Evolutionary conservation across 2,329 filamentous ascomycete species (phyloP).

Genomic region (Colletotrichum scovillei): DNA sequence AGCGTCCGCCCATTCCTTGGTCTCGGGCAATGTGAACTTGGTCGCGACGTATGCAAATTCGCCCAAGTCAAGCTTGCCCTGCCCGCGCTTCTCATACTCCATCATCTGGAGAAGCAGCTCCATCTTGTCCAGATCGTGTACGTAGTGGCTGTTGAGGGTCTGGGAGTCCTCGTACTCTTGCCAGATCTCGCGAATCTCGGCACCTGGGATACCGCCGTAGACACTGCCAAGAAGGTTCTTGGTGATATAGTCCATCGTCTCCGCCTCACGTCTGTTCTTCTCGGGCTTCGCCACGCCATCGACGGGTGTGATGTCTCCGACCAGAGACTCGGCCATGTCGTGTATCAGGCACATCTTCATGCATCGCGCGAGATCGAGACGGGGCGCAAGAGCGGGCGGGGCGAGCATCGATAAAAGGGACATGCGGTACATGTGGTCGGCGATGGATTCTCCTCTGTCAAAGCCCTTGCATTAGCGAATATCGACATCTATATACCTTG

Average conservation of each 20-base stretch:
- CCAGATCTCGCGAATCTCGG: constrained; percentile 84
- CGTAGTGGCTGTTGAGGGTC: constrained; percentile 87
- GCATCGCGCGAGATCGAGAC: constrained; percentile 83
- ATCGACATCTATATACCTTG: not conserved
- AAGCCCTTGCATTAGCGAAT: not conserved
- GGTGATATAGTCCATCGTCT: constrained; percentile 93
- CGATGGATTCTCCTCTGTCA: constrained; percentile 84
- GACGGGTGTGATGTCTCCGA: constrained; percentile 96
- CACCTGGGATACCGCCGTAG: constrained; percentile 74
- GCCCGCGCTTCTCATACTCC: constrained; percentile 85
- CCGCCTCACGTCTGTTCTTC: constrained; percentile 87
- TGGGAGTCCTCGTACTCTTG: constrained; percentile 92
- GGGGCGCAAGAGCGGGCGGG: constrained; percentile 76
- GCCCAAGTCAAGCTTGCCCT: constrained; percentile 77
- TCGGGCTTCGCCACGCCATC: constrained; percentile 87
- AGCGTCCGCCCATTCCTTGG: constrained; percentile 81
- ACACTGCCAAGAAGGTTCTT: constrained; percentile 78
- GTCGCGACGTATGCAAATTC: constrained; percentile 87
- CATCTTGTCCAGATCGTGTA: constrained; percentile 98
- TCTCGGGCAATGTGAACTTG: constrained; percentile 80
- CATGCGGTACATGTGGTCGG: constrained; percentile 99
- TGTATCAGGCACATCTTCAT: constrained; percentile 96
- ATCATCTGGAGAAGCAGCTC: constrained; percentile 95
- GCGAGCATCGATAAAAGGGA: constrained; percentile 94
- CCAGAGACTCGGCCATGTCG: constrained; percentile 96